Percentiles rank a stretch among this genome's conserved stretches.
Evolutionary conservation across 2,329 filamentous ascomycete species (phyloP).

Genomic region (Aspergillus jensenii): DNA sequence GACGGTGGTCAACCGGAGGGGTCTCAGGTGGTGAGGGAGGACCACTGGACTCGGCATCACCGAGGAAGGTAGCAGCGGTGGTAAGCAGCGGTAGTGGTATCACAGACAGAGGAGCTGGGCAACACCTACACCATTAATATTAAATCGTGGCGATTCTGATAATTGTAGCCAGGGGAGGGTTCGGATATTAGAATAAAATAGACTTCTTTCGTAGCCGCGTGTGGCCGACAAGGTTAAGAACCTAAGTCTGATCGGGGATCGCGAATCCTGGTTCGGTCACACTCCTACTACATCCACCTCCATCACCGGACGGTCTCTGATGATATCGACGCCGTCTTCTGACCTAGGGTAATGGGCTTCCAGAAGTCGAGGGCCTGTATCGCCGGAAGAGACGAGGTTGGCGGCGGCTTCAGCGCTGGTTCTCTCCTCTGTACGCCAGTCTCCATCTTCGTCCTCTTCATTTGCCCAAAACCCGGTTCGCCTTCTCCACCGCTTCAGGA

Average conservation of each 20-base stretch:
- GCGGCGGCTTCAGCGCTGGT: neutral
- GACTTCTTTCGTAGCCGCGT: constrained; percentile 1
- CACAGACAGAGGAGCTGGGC: too few relatives aligned
- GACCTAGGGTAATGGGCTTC: neutral
- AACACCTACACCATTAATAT: too few relatives aligned
- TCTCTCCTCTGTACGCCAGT: neutral
- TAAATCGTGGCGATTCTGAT: too few relatives aligned
- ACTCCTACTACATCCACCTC: neutral
- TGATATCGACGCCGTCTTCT: constrained; percentile 1
- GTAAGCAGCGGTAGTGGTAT: too few relatives aligned
- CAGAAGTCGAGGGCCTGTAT: too few relatives aligned
- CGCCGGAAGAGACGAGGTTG: too few relatives aligned
- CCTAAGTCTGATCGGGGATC: neutral
- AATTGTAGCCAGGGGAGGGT: too few relatives aligned
- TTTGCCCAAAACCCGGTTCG: neutral
- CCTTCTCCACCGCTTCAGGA: neutral
- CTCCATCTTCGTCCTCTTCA: neutral
- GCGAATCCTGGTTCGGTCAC: constrained; percentile 1
- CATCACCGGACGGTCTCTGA: constrained; percentile 1
- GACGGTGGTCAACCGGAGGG: neutral
- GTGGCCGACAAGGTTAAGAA: constrained; percentile 1
- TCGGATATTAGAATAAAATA: neutral
- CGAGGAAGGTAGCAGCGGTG: too few relatives aligned
- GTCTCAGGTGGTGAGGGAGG: too few relatives aligned
- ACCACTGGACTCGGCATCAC: too few relatives aligned